Conservation (phyloP, 345 rosid genomes). For the Hypericum perforatum region DNA sequence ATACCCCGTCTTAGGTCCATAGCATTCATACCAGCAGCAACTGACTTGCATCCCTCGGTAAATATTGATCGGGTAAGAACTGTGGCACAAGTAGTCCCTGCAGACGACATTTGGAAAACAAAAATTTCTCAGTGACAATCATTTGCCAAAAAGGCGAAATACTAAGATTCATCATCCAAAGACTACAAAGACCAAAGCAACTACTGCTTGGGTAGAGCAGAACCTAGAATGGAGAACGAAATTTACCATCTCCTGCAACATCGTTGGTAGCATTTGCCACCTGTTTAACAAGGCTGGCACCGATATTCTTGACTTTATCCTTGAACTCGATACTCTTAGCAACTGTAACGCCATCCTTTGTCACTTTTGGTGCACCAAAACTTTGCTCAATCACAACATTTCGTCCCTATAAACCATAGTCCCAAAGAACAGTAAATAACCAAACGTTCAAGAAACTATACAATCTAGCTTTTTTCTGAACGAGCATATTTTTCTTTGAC, state of each 20-base stretch:
- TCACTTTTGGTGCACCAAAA: conserved; percentile 93
- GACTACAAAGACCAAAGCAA: not conserved
- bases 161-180: too few relatives aligned
- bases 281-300: conserved; percentile 98
- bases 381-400: conserved; percentile 94
- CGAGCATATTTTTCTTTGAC: too few relatives aligned
- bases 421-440: too few relatives aligned
- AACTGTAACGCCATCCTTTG: conserved; percentile 96
- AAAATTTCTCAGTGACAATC: not conserved
- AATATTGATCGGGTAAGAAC: conserved; percentile 87
- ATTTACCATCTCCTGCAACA: conserved; percentile 86
- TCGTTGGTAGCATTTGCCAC: conserved; percentile 99
- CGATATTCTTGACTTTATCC: conserved; percentile 77
- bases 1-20: conserved; percentile 22
- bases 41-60: conserved; percentile 71
- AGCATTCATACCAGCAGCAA: conserved; percentile 17
- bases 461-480: too few relatives aligned
- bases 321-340: conserved; percentile 96
- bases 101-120: not conserved
- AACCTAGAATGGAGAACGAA: not conserved
- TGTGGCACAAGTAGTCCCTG: conserved; percentile 97
- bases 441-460: too few relatives aligned
- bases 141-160: too few relatives aligned
- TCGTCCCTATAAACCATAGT: conserved; percentile 49
- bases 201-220: not conserved